phyloP scores from a whole-genome alignment of 495 filamentous ascomycete species.

The Xylona heveae region DNA sequence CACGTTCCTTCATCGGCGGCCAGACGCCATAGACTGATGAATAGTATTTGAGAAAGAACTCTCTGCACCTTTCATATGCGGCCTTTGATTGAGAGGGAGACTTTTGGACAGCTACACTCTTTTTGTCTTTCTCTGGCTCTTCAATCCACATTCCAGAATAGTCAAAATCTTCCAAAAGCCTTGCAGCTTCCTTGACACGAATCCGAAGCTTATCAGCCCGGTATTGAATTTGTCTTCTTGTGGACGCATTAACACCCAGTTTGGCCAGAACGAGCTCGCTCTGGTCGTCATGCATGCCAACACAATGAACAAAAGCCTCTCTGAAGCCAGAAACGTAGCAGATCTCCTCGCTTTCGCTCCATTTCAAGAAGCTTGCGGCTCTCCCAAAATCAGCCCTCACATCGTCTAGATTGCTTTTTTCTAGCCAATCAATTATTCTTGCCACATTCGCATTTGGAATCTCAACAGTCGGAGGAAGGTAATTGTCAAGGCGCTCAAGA shows the following conservation, averaged over 20 bases:
- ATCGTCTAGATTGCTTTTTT: conserved; percentile 39
- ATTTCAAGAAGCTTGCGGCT: conserved; percentile 40
- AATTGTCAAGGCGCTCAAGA: conserved; percentile 28
- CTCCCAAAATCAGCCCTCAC: conserved; percentile 37
- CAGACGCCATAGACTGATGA: conserved; percentile 28
- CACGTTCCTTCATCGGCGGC: conserved; percentile 26
- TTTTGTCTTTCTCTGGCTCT: too few relatives aligned
- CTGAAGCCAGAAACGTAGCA: conserved; percentile 44
- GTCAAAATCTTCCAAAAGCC: conserved; percentile 32
- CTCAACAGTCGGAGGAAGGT: conserved; percentile 26
- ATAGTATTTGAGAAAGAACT: conserved; percentile 34
- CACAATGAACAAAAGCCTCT: conserved; percentile 45
- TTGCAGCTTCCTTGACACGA: conserved; percentile 36
- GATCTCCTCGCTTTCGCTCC: conserved; percentile 36
- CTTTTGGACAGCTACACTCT: too few relatives aligned
- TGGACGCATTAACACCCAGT: too few relatives aligned
- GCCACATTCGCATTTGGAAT: too few relatives aligned
- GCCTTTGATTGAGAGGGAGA: too few relatives aligned
- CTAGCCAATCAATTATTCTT: too few relatives aligned
- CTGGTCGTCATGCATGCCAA: conserved; percentile 36
- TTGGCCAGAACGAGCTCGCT: too few relatives aligned
- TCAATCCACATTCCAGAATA: conserved; percentile 41
- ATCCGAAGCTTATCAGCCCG: conserved; percentile 45
- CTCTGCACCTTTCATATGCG: conserved; percentile 30
- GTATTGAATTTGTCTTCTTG: too few relatives aligned